Evolutionary conservation across 805 yeast species (phyloP).

Genomic region (Nakazawaea ambrosiae): DNA sequence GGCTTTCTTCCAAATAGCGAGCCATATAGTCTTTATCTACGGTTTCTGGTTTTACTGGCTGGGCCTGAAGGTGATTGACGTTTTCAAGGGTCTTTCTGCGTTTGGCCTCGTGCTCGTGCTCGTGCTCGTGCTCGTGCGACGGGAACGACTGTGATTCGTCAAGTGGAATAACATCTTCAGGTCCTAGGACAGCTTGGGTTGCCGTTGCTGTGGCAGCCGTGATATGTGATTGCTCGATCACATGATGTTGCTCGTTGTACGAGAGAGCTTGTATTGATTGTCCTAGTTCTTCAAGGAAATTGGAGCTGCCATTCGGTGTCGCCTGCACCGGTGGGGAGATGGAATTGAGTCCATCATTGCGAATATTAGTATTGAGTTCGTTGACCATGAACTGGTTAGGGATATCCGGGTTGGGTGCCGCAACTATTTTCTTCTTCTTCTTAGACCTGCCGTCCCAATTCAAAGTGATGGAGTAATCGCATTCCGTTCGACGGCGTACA

Average conservation of each 20-base stretch:
- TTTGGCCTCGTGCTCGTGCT: no score
- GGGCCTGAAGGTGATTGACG: no score
- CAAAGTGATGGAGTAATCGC: conserved; percentile 59
- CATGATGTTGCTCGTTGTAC: not conserved
- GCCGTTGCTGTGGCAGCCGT: no score
- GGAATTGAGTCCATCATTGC: not conserved
- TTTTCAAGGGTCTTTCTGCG: no score
- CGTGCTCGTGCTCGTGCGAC: no score
- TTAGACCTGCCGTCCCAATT: conserved; percentile 75
- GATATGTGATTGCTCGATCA: no score
- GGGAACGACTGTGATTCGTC: no score
- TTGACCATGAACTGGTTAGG: conserved; percentile 11
- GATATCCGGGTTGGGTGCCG: not conserved
- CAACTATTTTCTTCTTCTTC: conserved; percentile 22
- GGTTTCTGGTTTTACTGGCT: no score
- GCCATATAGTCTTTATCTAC: not conserved
- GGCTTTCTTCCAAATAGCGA: not conserved
- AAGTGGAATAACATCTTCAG: no score
- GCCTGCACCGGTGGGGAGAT: no score
- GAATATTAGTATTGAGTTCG: not conserved
- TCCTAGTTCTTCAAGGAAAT: not conserved
- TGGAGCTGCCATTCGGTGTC: not conserved
- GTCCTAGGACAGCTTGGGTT: no score
- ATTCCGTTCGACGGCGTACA: conserved; percentile 31
- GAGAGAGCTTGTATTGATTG: not conserved